Evolutionary conservation across 75 land plant genomes (phyloP).

Genomic region (Gnetum montanum): DNA sequence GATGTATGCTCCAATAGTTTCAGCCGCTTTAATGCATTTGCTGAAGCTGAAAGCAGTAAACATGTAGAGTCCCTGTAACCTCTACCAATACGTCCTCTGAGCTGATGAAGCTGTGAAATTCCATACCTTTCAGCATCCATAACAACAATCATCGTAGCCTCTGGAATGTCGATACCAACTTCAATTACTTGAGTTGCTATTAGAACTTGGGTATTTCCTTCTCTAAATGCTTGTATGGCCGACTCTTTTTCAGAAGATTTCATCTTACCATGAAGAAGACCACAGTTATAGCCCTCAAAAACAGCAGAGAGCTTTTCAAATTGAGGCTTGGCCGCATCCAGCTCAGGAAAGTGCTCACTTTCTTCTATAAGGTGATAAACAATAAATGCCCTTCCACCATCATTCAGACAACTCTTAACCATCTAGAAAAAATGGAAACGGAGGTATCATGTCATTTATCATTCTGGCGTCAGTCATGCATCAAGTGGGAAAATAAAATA

Average conservation of each 20-base stretch:
- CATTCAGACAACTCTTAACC: too few species aligned
- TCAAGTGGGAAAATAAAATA: too few species aligned
- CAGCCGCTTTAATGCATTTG: slow-evolving; percentile 42
- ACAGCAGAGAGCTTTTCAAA: slow-evolving; percentile 29
- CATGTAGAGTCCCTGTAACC: slow-evolving; percentile 71
- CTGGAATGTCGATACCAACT: slow-evolving; percentile 89
- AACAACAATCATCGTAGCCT: slow-evolving; percentile 95
- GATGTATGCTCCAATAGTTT: slow-evolving; percentile 63
- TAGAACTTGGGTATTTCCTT: slow-evolving; percentile 62
- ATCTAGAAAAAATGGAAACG: too few species aligned
- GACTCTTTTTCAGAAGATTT: slow-evolving; percentile 65
- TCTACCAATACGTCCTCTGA: slow-evolving; percentile 93
- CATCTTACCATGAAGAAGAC: slow-evolving; percentile 64
- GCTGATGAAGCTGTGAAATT: slow-evolving; percentile 88
- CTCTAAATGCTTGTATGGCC: slow-evolving; percentile 52
- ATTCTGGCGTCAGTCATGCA: too few species aligned
- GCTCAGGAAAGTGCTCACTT: slow-evolving; percentile 67
- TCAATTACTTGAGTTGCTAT: slow-evolving; percentile 95
- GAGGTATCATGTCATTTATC: too few species aligned
- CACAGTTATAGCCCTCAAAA: slow-evolving; percentile 69
- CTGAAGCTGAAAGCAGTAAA: slow-evolving; percentile 54
- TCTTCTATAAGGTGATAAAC: slow-evolving; percentile 74
- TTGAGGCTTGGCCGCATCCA: slow-evolving; percentile 65
- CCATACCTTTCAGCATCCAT: slow-evolving; percentile 96
- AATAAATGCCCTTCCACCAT: slow-evolving; percentile 72